Percentiles rank a stretch among this genome's conserved stretches.
Evolutionary conservation across 2,329 filamentous ascomycete genomes (phyloP).

Genomic region (Penicillium sp.): DNA sequence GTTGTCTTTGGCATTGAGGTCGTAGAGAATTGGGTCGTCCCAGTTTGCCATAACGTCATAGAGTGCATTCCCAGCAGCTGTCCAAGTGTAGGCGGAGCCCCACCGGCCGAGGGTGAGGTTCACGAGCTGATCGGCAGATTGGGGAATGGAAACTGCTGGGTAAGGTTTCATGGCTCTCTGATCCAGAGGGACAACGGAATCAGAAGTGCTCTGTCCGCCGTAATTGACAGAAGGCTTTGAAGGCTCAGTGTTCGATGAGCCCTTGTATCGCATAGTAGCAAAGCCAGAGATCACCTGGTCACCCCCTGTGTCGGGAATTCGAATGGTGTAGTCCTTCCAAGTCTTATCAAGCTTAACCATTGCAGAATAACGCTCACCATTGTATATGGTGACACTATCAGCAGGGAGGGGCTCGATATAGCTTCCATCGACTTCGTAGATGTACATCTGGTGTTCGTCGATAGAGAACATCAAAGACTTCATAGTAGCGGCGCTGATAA

Average conservation of each 20-base stretch:
- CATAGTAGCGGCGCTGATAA: slow-evolving; percentile 39
- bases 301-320: slow-evolving; percentile 52
- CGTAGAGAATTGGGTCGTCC: slow-evolving; percentile 39
- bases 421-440: slow-evolving; percentile 51
- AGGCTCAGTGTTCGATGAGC: slow-evolving; percentile 15
- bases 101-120: slow-evolving; percentile 37
- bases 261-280: slow-evolving; percentile 52
- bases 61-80: slow-evolving; percentile 31
- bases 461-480: slow-evolving; percentile 43
- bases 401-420: slow-evolving; percentile 47
- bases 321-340: slow-evolving; percentile 47
- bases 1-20: slow-evolving; percentile 33
- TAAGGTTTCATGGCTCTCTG: slow-evolving; percentile 31
- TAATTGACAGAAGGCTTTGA: slow-evolving; percentile 54
- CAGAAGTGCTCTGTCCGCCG: slow-evolving; percentile 50
- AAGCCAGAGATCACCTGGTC: slow-evolving; percentile 59
- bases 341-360: slow-evolving; percentile 49
- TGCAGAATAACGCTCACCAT: slow-evolving; percentile 47
- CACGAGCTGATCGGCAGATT: slow-evolving; percentile 54
- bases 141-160: slow-evolving; percentile 52
- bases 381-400: slow-evolving; percentile 38
- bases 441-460: slow-evolving; percentile 49
- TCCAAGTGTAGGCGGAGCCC: slow-evolving; percentile 38
- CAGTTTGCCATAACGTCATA: slow-evolving; percentile 35
- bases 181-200: slow-evolving; percentile 50